Evolutionary conservation across 2,329 filamentous ascomycete genomes (phyloP), one percentile per base, ranked within the genome.

Genomic region (Curvularia eragrostidis): DNA sequence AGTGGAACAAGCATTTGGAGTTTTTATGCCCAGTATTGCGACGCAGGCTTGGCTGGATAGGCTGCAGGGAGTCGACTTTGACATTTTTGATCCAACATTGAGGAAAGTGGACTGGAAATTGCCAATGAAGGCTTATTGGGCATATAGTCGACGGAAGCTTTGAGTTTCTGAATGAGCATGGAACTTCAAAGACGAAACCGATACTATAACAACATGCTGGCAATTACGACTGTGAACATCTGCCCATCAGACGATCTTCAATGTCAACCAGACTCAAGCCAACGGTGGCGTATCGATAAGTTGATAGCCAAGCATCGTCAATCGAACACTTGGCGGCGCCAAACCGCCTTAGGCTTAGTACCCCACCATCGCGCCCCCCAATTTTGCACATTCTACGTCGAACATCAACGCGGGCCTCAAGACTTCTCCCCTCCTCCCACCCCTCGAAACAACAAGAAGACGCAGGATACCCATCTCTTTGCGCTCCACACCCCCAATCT

Each of bases 381-480:
- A 57, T 57, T 57, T 57, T 57, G 54, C 50, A 56, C 32, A 44
- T 46, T 26, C n/a, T 30, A 30, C 49, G 38, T 46, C 51, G n/a
- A 53, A 48, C 43, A 38, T 43, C 21, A 30, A 19, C 51, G 38
- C 55, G 30, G 12, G 43, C 39, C 30, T 41, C 44, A 54, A 32
- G 46, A 53, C 42, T 34, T 18, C 36, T 28, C 23, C 41, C 43
- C 38, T 18, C 23, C 44, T 30, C 10, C 36, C 18, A 36, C 34
- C 48, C 24, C 38, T 18, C 18, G 30, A 39, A 54, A 58, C 48
- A 42, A 59, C 63, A 68, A 59, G 59, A 67, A 62, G 59, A 86
- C 91, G 91, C 89, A 95, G 91, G 91, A 95, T 95, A 90, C 83
- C 83, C 82, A 95, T 84, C 80, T 93, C 89, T 93, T 92, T 93